Conservation (phyloP, 1,284 basidiomycete genomes). For the Pascua sp. region DNA sequence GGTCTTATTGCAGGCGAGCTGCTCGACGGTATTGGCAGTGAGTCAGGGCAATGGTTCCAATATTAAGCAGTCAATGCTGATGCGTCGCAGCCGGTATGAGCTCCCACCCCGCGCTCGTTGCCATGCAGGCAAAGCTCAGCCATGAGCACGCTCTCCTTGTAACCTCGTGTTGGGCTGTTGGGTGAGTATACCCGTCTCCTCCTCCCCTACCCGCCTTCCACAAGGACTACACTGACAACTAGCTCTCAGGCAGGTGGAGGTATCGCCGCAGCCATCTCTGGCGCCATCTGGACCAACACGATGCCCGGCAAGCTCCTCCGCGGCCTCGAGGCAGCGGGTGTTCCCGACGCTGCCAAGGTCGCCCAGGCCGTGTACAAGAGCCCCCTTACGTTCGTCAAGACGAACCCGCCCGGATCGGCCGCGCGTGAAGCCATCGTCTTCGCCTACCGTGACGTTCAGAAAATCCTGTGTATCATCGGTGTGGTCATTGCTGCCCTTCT, state of each 20-base stretch:
- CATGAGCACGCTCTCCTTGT: constrained; percentile 20
- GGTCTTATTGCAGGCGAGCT: constrained; percentile 49
- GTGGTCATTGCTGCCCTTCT: constrained; percentile 31
- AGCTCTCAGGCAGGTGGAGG: constrained; percentile 26
- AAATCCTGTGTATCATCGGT: constrained; percentile 38
- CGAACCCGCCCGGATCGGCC: constrained; percentile 40
- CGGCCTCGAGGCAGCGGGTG: constrained; percentile 7
- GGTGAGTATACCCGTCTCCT: background rate
- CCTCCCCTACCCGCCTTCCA: background rate
- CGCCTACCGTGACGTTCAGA: constrained; percentile 42
- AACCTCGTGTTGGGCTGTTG: constrained; percentile 14
- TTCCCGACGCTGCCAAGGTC: constrained; percentile 15
- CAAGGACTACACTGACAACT: background rate
- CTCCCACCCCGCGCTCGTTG: constrained; percentile 37
- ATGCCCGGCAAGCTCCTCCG: constrained; percentile 23
- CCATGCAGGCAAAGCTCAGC: constrained; percentile 19
- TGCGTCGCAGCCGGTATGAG: constrained; percentile 33
- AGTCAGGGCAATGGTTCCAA: constrained; percentile 5
- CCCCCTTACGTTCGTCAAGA: constrained; percentile 38
- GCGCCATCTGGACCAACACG: constrained; percentile 43
- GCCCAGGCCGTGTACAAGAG: constrained; percentile 37
- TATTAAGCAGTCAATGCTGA: too few relatives aligned
- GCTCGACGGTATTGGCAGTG: constrained; percentile 49
- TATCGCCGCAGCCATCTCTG: constrained; percentile 45
- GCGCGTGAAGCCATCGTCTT: constrained; percentile 38